Evolutionary conservation across 495 filamentous ascomycete species (phyloP), one percentile per base, ranked within the genome.

Genomic region (Terfezia claveryi): DNA sequence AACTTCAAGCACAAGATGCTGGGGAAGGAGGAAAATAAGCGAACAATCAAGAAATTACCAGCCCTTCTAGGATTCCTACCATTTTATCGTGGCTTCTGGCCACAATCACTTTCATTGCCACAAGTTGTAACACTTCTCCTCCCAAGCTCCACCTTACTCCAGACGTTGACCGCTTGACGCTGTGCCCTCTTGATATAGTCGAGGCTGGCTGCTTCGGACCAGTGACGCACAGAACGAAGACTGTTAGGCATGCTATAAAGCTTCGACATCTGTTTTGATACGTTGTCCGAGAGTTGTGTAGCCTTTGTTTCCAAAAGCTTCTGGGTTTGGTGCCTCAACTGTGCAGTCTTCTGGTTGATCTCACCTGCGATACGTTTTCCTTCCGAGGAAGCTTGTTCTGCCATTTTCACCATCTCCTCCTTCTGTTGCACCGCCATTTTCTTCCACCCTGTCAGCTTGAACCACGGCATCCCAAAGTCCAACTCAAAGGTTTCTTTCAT

Each of bases 391-490:
- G 72, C 70, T 57, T 76, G 71, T 23, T 71, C 71, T 58, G 75
- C 57, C 36, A 73, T 59, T 5, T 27, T 64, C 54, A 75, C 72
- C 17, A 80, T 53, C 58, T 74, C 73, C n/a, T 69, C 72, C 53
- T 66, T 70, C 38, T 76, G 62, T 56, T 72, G 73, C 32, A 66
- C 68, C 8, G 69, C 74, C 36, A 72, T 74, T 55, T 70, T 69
- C 57, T 72, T 75, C 76, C 77, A 80, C 17, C 72, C 73, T 44
- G 70, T 69, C 57, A 77, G 67, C 59, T 76, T 78, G 54, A 79
- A 63, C 77, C 77, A 81, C 14, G 74, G 74, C 2, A 71, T 75
- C n/a, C 79, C 78, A 59, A 82, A 75, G 59, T 79, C 76, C 46
- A 80, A 66, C 23, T 70, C 62, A 14, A 76, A 72, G 11, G 62